phyloP scores from a whole-genome alignment of 2,329 filamentous ascomycete species.

The Harringtonia lauricola region DNA sequence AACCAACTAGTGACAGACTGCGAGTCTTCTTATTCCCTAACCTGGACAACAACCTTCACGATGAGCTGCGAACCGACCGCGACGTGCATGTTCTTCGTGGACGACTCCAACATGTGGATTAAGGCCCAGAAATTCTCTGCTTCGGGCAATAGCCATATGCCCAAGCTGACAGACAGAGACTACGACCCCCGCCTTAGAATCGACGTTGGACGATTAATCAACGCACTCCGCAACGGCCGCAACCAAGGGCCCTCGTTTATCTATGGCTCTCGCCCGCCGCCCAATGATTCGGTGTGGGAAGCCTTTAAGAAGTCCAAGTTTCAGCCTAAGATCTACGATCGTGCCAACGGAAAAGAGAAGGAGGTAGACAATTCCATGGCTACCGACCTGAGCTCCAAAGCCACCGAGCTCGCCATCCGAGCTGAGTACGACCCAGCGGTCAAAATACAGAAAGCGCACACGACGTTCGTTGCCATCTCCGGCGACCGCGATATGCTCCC shows the following conservation, averaged over 20 bases:
- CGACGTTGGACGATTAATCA: conserved; percentile 2
- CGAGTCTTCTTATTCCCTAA: too few species aligned
- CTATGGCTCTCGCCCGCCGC: conserved; percentile 16
- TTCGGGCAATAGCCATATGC: conserved; percentile 11
- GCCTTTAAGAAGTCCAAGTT: conserved; percentile 10
- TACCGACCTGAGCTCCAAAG: conserved; percentile 9
- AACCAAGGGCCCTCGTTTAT: conserved; percentile 10
- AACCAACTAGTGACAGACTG: too few species aligned
- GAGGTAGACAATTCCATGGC: conserved; percentile 17
- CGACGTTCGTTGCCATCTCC: conserved; percentile 14
- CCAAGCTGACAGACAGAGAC: conserved; percentile 14
- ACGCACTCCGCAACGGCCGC: conserved; percentile 8
- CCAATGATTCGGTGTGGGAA: conserved; percentile 15
- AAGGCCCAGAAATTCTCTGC: conserved; percentile 15
- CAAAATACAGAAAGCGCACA: conserved; percentile 4
- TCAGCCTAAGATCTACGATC: conserved; percentile 12
- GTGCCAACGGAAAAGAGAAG: conserved; percentile 14
- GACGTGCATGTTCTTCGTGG: conserved; percentile 15
- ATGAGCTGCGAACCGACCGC: not conserved
- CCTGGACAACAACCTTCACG: not conserved
- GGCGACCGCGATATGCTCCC: conserved; percentile 17
- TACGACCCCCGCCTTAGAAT: conserved; percentile 11
- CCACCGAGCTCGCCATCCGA: conserved; percentile 9
- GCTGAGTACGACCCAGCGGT: conserved; percentile 2
- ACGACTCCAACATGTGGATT: conserved; percentile 16